Conservation (phyloP, 169 alveolate genomes). For the Plasmodium fragile region DNA sequence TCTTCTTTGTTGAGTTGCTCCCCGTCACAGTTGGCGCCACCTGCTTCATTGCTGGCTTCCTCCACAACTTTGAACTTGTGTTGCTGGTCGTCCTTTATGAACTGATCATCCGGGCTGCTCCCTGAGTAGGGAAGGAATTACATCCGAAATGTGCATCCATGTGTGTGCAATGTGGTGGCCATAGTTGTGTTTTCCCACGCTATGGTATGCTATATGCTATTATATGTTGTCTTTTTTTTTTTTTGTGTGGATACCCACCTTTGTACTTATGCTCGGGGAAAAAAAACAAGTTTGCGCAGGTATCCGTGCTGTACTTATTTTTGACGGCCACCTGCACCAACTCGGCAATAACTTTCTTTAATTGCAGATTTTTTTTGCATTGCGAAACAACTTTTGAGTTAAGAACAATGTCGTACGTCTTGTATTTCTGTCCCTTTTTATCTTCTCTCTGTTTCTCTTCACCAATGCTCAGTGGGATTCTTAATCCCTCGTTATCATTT, state of each 20-base stretch:
- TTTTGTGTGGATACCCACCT: background rate
- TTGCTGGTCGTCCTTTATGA: constrained; percentile 70
- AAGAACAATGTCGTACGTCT: constrained; percentile 74
- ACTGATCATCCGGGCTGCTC: constrained; percentile 58
- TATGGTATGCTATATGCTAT: background rate
- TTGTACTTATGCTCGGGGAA: constrained; percentile 75
- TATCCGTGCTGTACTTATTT: constrained; percentile 71
- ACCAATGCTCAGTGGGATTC: constrained; percentile 77
- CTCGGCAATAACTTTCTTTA: constrained; percentile 74
- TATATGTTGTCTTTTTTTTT: background rate
- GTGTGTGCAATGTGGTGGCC: background rate
- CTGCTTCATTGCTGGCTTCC: background rate
- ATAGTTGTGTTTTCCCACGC: background rate
- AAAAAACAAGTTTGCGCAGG: constrained; percentile 54
- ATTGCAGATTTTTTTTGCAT: constrained; percentile 32
- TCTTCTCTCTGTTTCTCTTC: constrained; percentile 75
- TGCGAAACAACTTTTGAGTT: constrained; percentile 60
- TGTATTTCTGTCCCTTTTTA: constrained; percentile 69
- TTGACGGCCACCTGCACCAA: constrained; percentile 68
- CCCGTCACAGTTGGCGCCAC: background rate
- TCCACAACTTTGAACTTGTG: constrained; percentile 61
- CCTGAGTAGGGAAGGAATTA: constrained; percentile 30
- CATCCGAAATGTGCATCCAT: background rate
- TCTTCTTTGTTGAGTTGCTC: background rate
- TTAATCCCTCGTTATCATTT: constrained; percentile 61